Evolutionary conservation across 345 rosid species (phyloP).

Genomic region (Euphorbia tirucalli): DNA sequence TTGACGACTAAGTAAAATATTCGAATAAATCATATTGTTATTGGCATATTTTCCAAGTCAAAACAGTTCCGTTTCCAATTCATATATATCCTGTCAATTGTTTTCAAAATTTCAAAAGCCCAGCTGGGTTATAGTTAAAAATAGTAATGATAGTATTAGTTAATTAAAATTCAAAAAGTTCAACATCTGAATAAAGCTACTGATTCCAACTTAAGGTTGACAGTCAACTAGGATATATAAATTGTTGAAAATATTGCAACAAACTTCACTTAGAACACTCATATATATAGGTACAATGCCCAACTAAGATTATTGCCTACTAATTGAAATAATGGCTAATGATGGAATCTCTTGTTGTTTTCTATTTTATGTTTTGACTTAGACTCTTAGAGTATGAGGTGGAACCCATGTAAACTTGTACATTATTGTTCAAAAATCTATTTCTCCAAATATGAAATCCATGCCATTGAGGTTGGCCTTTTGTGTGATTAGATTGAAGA

Average conservation of each 20-base stretch:
- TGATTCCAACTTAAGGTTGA: background rate
- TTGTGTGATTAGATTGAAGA: constrained; percentile 32
- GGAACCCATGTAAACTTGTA: constrained; percentile 32
- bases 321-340: background rate
- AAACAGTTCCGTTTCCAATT: constrained; percentile 1
- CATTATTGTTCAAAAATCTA: background rate
- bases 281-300: background rate
- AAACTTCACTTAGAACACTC: background rate
- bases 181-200: background rate
- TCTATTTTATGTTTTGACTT: constrained; percentile 44
- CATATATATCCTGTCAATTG: constrained; percentile 3
- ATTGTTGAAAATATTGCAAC: background rate
- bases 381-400: constrained; percentile 26
- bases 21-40: too few species aligned
- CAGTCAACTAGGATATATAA: background rate
- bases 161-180: background rate
- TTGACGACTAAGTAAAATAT: too few species aligned
- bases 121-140: background rate
- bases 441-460: constrained; percentile 10
- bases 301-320: background rate
- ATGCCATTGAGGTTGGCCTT: too few species aligned
- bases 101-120: background rate
- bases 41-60: background rate
- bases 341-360: constrained; percentile 7
- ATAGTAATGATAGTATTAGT: background rate